These are phyloP conservation scores for Capsicum rhomboideum DNA, from an alignment of 257 asterid genomes.

Conservation along the genomic window DNA sequence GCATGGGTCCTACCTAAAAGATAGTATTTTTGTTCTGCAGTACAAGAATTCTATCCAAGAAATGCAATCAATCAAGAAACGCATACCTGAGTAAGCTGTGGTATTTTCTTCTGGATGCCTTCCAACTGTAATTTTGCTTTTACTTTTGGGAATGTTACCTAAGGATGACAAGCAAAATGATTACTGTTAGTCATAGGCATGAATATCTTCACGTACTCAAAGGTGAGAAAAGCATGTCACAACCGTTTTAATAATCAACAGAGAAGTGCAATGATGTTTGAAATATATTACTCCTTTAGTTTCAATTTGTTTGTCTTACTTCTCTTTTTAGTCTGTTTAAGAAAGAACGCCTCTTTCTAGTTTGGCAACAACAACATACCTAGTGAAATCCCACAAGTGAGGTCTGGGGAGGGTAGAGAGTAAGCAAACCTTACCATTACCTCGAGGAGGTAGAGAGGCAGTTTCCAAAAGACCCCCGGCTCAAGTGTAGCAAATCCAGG, in stretches of 20 bases:
- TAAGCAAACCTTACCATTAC: too few relatives aligned
- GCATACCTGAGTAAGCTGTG: conserved; percentile 82
- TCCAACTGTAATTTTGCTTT: conserved; percentile 66
- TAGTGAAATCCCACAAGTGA: too few relatives aligned
- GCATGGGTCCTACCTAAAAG: conserved; percentile 80
- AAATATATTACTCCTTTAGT: not conserved
- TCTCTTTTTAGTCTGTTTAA: not conserved
- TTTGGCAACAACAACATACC: too few relatives aligned
- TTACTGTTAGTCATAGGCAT: not conserved
- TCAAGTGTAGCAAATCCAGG: too few relatives aligned
- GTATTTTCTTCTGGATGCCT: conserved; percentile 46
- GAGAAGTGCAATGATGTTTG: not conserved
- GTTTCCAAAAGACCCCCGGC: too few relatives aligned
- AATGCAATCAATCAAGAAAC: conserved; percentile 4
- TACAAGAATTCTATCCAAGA: not conserved
- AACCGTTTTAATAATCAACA: not conserved
- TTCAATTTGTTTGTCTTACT: not conserved
- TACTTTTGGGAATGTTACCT: conserved; percentile 80
- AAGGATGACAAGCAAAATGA: not conserved
- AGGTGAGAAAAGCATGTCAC: not conserved
- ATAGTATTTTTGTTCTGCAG: conserved; percentile 18
- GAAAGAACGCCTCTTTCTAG: not conserved
- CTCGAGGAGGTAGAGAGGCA: too few relatives aligned
- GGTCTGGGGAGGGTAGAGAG: too few relatives aligned
- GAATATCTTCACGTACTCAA: not conserved